Evolutionary conservation across 2,329 filamentous ascomycete species (phyloP).

Genomic region (Trichoderma lentiforme): DNA sequence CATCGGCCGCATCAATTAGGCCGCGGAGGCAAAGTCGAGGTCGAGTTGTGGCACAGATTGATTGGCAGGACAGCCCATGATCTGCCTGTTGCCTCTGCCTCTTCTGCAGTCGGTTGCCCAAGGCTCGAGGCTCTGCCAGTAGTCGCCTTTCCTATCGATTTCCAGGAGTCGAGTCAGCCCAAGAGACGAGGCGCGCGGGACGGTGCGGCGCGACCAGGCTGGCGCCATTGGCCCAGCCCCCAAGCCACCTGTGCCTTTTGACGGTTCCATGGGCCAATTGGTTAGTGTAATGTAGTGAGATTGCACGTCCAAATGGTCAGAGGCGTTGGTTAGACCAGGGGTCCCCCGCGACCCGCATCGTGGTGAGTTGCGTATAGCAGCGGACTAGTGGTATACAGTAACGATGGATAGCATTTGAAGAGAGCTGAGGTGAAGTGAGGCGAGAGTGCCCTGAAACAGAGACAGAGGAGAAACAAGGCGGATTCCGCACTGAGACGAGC

Average conservation of each 20-base stretch:
- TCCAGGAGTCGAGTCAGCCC: background rate
- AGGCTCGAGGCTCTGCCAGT: background rate
- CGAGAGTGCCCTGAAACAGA: background rate
- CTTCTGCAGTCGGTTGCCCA: background rate
- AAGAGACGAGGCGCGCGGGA: slow-evolving; percentile 17
- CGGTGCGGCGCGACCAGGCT: slow-evolving; percentile 14
- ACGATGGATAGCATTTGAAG: fast-evolving
- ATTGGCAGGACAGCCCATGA: background rate
- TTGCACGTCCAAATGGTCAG: background rate
- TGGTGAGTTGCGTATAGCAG: background rate
- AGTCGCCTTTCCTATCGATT: background rate
- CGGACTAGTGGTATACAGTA: background rate
- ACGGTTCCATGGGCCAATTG: background rate
- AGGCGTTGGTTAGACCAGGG: background rate
- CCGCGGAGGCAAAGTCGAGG: background rate
- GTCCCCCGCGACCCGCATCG: background rate
- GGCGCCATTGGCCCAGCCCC: slow-evolving; percentile 14
- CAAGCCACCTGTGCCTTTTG: slow-evolving; percentile 1
- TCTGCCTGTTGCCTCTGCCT: background rate
- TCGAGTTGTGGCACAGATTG: background rate
- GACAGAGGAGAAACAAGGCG: background rate
- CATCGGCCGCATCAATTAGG: background rate
- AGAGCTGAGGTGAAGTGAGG: background rate
- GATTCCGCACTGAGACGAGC: background rate
- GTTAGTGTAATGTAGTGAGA: background rate